A percentile compares a stretch with the other conserved stretches of the same genome.
Evolutionary conservation across 139 green algal species (phyloP).

Genomic region (Chlorella sp.): DNA sequence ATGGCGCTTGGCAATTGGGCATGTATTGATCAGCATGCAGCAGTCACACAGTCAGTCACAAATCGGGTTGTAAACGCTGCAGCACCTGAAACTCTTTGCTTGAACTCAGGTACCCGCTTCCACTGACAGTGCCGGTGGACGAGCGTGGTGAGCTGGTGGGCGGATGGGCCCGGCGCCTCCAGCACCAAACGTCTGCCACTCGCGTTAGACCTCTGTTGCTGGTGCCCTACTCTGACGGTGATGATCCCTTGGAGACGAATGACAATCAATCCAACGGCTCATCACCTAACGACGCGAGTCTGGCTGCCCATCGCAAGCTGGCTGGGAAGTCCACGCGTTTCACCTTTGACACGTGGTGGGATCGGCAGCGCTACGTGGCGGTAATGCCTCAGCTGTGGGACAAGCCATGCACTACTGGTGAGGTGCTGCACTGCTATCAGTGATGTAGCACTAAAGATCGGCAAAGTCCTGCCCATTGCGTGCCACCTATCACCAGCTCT

Average conservation of each 20-base stretch:
- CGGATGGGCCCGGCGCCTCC: background rate
- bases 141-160: background rate
- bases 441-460: background rate
- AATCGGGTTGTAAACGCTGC: too few relatives aligned
- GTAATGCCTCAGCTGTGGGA: background rate
- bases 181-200: background rate
- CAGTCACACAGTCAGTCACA: too few relatives aligned
- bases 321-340: background rate
- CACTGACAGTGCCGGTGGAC: background rate
- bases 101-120: background rate
- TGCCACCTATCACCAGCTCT: background rate
- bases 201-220: background rate
- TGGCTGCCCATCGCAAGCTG: background rate
- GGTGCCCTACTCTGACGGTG: background rate
- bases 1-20: too few relatives aligned
- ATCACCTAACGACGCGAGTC: background rate
- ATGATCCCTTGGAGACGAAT: background rate
- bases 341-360: background rate
- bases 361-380: background rate
- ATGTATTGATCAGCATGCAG: too few relatives aligned
- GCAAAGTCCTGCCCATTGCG: background rate
- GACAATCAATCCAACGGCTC: too few relatives aligned
- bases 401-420: background rate
- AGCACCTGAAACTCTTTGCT: too few relatives aligned
- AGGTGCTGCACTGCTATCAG: background rate